Evolutionary conservation across 2,329 filamentous ascomycete species (phyloP).

Genomic region (Alternaria angustiovoidea): DNA sequence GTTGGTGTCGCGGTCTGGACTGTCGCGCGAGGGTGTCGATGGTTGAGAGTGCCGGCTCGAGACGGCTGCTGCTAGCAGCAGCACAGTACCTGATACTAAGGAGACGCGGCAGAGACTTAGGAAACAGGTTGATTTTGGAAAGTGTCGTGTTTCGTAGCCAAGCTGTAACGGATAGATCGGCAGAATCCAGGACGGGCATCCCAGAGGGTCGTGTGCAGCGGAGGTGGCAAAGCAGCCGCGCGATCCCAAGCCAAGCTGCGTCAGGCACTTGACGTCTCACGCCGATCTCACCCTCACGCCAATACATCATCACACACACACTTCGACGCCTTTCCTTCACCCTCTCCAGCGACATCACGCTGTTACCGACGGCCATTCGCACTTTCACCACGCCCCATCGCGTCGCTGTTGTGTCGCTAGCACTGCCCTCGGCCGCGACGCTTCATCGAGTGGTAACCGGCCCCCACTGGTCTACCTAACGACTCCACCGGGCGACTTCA

Average conservation of each 20-base stretch:
- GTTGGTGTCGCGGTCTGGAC: slow-evolving; percentile 25
- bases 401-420: slow-evolving; percentile 27
- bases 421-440: slow-evolving; percentile 18
- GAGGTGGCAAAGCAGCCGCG: slow-evolving; percentile 32
- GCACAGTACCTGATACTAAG: background rate
- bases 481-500: slow-evolving; percentile 20
- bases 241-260: slow-evolving; percentile 24
- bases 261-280: slow-evolving; percentile 33
- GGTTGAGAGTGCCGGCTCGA: slow-evolving; percentile 15
- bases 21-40: slow-evolving; percentile 4
- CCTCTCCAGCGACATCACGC: slow-evolving; percentile 17
- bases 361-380: slow-evolving; percentile 11
- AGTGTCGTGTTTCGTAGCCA: slow-evolving; percentile 11
- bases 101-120: background rate
- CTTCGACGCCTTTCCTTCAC: slow-evolving; percentile 14
- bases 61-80: slow-evolving; percentile 7
- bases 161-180: slow-evolving; percentile 23
- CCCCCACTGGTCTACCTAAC: slow-evolving; percentile 29
- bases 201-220: slow-evolving; percentile 24
- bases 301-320: slow-evolving; percentile 6
- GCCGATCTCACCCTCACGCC: slow-evolving; percentile 22
- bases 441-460: slow-evolving; percentile 31
- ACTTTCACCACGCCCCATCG: slow-evolving; percentile 13
- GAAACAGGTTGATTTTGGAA: background rate
- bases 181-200: slow-evolving; percentile 14